phyloP scores from a whole-genome alignment of 1,139 yeast species.

The Suhomyces wounanorum region DNA sequence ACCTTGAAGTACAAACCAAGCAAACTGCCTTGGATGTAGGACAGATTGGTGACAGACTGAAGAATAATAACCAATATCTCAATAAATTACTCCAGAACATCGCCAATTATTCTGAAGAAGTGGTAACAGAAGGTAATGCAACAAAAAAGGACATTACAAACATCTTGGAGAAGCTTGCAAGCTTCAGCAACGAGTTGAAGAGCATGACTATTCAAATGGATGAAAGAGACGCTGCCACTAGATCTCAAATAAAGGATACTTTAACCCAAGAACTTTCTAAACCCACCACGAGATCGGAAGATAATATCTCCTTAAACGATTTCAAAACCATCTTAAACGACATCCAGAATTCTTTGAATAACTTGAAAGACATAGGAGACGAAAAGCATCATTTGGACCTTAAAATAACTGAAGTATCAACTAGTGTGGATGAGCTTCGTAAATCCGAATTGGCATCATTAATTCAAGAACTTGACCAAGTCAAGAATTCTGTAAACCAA shows the following conservation, averaged over 20 bases:
- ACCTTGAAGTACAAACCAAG: slow-evolving; percentile 36
- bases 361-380: not conserved
- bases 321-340: not conserved
- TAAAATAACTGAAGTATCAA: not conserved
- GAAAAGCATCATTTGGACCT: not conserved
- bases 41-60: slow-evolving; percentile 43
- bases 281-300: not conserved
- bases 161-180: slow-evolving; percentile 21
- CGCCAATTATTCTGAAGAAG: slow-evolving; percentile 37
- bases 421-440: not conserved
- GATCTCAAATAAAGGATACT: not conserved
- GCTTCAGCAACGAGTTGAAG: slow-evolving; percentile 2
- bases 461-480: not conserved
- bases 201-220: not conserved
- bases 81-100: slow-evolving; percentile 36
- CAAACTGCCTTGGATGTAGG: slow-evolving; percentile 40
- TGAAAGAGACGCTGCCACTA: not conserved
- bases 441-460: not conserved
- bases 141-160: slow-evolving; percentile 35
- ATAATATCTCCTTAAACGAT: not conserved
- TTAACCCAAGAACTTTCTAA: not conserved
- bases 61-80: slow-evolving; percentile 43
- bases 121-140: slow-evolving; percentile 41
- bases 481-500: not conserved
- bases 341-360: not conserved